phyloP scores from a whole-genome alignment of 2,329 filamentous ascomycete species.

The Kalmusia sp. region DNA sequence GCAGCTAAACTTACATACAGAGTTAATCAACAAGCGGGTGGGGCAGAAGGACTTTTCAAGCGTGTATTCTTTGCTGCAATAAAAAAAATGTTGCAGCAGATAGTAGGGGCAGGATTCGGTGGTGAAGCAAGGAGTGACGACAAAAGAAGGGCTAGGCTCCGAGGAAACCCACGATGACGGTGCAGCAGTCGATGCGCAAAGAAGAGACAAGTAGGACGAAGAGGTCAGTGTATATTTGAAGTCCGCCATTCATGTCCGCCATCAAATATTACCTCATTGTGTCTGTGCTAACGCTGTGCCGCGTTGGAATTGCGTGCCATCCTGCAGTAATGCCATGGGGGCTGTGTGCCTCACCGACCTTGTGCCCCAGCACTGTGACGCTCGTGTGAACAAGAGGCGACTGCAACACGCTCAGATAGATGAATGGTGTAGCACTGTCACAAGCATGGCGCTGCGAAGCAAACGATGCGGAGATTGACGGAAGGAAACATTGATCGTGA shows the following conservation, averaged over 20 bases:
- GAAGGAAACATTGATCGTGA: background rate
- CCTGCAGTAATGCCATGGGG: conserved; percentile 1
- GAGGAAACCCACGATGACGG: conserved; percentile 6
- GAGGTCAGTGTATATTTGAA: conserved; percentile 7
- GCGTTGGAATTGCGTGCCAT: background rate
- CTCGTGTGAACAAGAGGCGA: background rate
- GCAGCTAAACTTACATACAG: background rate
- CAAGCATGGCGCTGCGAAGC: background rate
- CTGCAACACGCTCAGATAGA: conserved; percentile 4
- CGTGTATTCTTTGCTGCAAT: background rate
- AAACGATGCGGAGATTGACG: conserved; percentile 10
- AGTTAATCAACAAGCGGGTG: background rate
- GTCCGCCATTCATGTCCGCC: background rate
- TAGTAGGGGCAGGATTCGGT: too few relatives aligned
- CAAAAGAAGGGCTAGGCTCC: conserved; percentile 11
- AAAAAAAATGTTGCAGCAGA: too few relatives aligned
- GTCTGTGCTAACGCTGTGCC: background rate
- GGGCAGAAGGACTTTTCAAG: background rate
- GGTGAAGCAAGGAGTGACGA: conserved; percentile 6
- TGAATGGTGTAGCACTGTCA: background rate
- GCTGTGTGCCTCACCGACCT: background rate
- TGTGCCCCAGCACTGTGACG: background rate
- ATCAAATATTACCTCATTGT: background rate
- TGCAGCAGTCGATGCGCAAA: background rate
- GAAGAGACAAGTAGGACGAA: background rate